Evolutionary conservation across 148 eudicot species (phyloP), one percentile per base, ranked within the genome.

Genomic region (Silene latifolia): DNA sequence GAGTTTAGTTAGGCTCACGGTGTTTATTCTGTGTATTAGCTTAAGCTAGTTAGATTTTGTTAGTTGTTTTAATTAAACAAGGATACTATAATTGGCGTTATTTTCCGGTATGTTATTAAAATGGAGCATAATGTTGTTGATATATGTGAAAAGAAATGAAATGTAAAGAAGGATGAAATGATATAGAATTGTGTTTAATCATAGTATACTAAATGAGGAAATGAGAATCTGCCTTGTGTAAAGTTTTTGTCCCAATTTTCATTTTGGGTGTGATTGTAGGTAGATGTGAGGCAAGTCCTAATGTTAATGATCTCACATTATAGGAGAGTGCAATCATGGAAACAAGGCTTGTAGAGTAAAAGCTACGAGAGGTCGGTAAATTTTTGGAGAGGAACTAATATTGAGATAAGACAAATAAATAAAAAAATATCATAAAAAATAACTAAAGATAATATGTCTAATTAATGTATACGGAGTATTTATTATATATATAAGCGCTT

Each of bases 121-220:
- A 66, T 66, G 70, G 51, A 46, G 51, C 14, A 7, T 67, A 42
- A 23, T 60, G 29, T 10, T 23, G 29, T 21, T 23, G 64, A 60
- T 15, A 51, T 51, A 60, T 21, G 13, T 60, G 29, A 60, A 60
- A 14, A 60, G 25, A 20, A 60, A 60, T 23, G 12, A 60, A 21
- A 65, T 29, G 4, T n/a, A 32, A 64, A 67, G 53, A 67, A 39
- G 51, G 8, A 17, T 5, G 39, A 7, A 63, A 63, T 63, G 12
- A n/a, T 39, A 39, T 46, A 44, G 53, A 9, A n/a, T 39, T n/a
- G 18, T 15, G 0, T 51, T 51, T 67, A 71, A 78, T 78, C 76
- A 78, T 78, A 75, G 54, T 71, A 66, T 78, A 78, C 80, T 72
- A 44, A 78, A 78, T 72, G 67, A 78, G 80, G 69, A 71, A 72